Evolutionary conservation across 2,329 filamentous ascomycete species (phyloP).

Genomic region (Apiospora koreana): DNA sequence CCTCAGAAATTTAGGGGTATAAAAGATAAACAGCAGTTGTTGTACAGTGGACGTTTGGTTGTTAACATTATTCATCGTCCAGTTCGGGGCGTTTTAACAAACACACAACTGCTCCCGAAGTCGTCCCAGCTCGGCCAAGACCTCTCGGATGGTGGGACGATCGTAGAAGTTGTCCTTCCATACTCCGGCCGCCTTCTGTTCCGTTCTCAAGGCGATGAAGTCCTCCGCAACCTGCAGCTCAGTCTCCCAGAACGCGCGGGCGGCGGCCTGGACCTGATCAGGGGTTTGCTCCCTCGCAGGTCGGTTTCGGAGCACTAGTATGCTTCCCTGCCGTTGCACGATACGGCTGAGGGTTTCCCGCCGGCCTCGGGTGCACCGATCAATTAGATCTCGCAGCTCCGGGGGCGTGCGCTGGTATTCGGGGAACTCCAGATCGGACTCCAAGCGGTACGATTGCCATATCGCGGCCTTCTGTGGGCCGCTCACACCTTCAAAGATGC

Average conservation of each 20-base stretch:
- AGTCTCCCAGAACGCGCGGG: constrained; percentile 48
- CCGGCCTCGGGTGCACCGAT: constrained; percentile 52
- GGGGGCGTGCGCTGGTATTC: constrained; percentile 48
- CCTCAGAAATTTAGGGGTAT: no score
- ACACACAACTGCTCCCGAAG: background rate
- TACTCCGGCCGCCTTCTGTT: constrained; percentile 37
- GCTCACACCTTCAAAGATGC: constrained; percentile 61
- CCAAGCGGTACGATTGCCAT: constrained; percentile 60
- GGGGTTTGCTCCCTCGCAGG: constrained; percentile 35
- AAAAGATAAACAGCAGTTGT: background rate
- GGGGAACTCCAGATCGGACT: constrained; percentile 59
- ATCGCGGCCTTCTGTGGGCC: constrained; percentile 57
- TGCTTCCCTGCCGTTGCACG: constrained; percentile 47
- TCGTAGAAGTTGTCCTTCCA: constrained; percentile 55
- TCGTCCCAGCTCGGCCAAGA: constrained; percentile 33
- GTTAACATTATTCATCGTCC: background rate
- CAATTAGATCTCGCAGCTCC: constrained; percentile 48
- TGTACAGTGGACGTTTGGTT: background rate
- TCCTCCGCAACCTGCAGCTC: constrained; percentile 50
- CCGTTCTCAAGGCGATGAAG: constrained; percentile 45
- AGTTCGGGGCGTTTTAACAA: background rate
- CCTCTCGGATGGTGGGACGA: constrained; percentile 48
- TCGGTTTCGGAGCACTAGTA: constrained; percentile 43
- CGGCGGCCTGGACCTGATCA: constrained; percentile 33
- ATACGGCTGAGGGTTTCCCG: constrained; percentile 44